Conservation (phyloP, 345 rosid genomes). For the Lepidium aucheri region DNA sequence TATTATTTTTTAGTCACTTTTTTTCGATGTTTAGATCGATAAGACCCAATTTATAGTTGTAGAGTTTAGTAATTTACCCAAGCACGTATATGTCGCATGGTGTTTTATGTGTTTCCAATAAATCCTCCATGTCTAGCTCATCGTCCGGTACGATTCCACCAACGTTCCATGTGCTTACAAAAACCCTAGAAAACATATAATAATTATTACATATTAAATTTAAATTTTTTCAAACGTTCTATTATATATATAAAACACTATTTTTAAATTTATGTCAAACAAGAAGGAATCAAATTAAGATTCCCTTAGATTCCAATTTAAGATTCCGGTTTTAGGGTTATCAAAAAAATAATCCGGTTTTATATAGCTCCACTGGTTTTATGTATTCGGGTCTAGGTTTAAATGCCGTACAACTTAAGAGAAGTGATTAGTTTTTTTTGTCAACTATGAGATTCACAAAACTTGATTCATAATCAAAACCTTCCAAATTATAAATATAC, state of each 20-base stretch:
- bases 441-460: no score
- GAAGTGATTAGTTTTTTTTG: neutral
- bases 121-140: slow-evolving; percentile 54
- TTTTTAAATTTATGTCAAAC: no score
- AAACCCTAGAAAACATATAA: slow-evolving; percentile 39
- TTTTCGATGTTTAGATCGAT: no score
- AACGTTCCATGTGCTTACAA: slow-evolving; percentile 85
- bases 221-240: no score
- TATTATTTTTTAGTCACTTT: neutral
- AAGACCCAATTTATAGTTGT: no score
- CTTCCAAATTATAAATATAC: no score
- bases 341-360: no score
- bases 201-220: no score
- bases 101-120: slow-evolving; percentile 37
- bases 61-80: slow-evolving; percentile 52
- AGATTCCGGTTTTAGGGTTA: no score
- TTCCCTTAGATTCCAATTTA: neutral
- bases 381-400: neutral
- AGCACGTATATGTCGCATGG: slow-evolving; percentile 67
- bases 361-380: no score
- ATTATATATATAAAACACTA: neutral
- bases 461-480: no score
- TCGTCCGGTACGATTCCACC: slow-evolving; percentile 69
- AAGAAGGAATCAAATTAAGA: neutral
- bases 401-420: neutral